These are phyloP conservation scores for Xerocomellus dryophilus DNA, from an alignment of 768 basidiomycete species.

Conservation along the genomic window DNA sequence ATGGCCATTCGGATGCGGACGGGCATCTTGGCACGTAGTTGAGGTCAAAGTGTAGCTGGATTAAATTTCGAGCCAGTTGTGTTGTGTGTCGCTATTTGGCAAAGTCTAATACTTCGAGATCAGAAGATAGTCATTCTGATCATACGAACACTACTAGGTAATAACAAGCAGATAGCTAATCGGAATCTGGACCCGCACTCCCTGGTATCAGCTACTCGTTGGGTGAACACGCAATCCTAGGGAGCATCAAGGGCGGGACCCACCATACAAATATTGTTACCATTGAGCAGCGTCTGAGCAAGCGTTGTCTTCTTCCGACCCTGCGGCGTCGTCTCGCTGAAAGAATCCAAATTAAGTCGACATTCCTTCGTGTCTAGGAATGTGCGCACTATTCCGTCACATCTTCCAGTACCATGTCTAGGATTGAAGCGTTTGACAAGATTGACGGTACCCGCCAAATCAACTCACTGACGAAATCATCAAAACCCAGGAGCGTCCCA, in stretches of 20 bases:
- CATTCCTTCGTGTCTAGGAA: background rate
- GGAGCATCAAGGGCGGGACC: conserved; percentile 21
- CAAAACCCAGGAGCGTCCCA: conserved; percentile 91
- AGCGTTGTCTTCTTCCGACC: conserved; percentile 79
- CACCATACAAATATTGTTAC: conserved; percentile 97
- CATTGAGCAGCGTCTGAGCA: conserved; percentile 86
- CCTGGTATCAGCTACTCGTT: conserved; percentile 59
- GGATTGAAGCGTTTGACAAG: background rate
- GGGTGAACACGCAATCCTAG: conserved; percentile 3
- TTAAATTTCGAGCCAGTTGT: background rate
- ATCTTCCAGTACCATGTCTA: conserved; percentile 94
- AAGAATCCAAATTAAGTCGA: background rate
- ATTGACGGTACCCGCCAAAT: background rate
- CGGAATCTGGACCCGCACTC: conserved; percentile 59
- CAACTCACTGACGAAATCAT: conserved; percentile 98
- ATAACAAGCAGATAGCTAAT: background rate
- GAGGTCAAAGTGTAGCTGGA: background rate
- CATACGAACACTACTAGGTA: background rate
- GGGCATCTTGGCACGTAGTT: conserved; percentile 50
- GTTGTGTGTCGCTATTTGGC: conserved; percentile 30
- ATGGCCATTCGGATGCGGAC: conserved; percentile 84
- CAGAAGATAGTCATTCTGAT: too few relatives aligned
- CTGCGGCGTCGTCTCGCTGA: conserved; percentile 82
- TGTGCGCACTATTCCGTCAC: conserved; percentile 88
- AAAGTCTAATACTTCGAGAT: too few relatives aligned